These are phyloP conservation scores for Picea sitchensis DNA, from an alignment of 75 land plant genomes.

Conservation along the genomic window DNA sequence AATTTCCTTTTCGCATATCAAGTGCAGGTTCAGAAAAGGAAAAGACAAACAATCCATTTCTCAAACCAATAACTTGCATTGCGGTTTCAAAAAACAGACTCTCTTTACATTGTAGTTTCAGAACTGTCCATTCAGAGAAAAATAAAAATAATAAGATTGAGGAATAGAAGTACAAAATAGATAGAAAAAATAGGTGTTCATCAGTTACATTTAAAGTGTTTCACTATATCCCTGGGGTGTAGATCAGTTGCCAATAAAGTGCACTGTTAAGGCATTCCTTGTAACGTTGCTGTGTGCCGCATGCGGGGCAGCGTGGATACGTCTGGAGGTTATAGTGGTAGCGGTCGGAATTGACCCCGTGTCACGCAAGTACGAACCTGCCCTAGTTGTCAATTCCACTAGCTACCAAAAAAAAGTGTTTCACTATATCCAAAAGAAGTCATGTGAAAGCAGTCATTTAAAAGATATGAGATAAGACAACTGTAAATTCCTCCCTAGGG, in stretches of 20 bases:
- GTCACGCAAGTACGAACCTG: too few relatives aligned
- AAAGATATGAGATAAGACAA: neutral
- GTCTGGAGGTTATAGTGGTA: too few relatives aligned
- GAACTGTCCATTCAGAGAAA: neutral
- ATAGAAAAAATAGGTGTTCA: neutral
- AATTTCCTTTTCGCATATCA: neutral
- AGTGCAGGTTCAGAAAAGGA: neutral
- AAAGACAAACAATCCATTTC: neutral
- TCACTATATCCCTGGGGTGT: too few relatives aligned
- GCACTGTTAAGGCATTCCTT: too few relatives aligned
- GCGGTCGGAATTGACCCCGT: too few relatives aligned
- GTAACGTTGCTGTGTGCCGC: too few relatives aligned
- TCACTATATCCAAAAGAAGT: neutral
- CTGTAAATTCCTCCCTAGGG: too few relatives aligned
- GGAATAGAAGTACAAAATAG: neutral
- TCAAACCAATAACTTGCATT: neutral
- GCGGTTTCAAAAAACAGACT: neutral
- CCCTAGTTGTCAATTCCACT: too few relatives aligned
- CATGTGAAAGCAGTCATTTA: neutral
- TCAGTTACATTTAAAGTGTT: neutral
- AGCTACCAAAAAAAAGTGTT: too few relatives aligned
- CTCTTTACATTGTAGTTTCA: neutral
- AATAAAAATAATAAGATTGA: too few relatives aligned
- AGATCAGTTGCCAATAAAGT: too few relatives aligned
- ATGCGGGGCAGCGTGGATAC: too few relatives aligned